Percentiles rank a stretch among this genome's conserved stretches.
Evolutionary conservation across 768 basidiomycete genomes (phyloP).

Genomic region (Sutorius australiensis): DNA sequence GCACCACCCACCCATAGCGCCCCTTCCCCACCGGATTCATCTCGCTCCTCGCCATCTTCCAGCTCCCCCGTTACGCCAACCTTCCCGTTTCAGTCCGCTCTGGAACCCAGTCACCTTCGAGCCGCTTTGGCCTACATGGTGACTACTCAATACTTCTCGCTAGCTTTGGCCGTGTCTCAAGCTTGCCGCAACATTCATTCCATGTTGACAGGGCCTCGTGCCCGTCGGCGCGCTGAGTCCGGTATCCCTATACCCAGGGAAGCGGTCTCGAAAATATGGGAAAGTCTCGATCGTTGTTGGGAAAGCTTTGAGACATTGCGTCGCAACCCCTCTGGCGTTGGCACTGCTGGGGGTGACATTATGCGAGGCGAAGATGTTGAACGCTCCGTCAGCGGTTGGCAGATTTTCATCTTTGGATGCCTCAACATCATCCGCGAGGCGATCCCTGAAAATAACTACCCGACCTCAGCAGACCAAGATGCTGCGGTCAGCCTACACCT

Average conservation of each 20-base stretch:
- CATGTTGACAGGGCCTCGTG: constrained; percentile 74
- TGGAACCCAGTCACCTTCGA: constrained; percentile 27
- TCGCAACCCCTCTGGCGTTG: constrained; percentile 40
- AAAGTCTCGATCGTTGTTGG: constrained; percentile 77
- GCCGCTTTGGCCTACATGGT: constrained; percentile 47
- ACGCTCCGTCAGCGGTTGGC: constrained; percentile 81
- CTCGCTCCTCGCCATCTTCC: constrained; percentile 33
- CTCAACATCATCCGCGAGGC: constrained; percentile 85
- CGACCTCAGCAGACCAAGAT: constrained; percentile 45
- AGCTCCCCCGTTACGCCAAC: constrained; percentile 20
- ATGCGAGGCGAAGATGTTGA: constrained; percentile 51
- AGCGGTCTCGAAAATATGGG: constrained; percentile 78
- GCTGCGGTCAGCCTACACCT: constrained; percentile 44
- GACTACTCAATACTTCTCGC: constrained; percentile 56
- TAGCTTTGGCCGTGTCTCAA: constrained; percentile 70
- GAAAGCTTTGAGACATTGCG: constrained; percentile 72
- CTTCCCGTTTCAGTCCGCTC: constrained; percentile 22
- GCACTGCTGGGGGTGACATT: constrained; percentile 31
- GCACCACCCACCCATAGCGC: constrained; percentile 25
- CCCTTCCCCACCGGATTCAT: constrained; percentile 32
- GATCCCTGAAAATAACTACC: constrained; percentile 43
- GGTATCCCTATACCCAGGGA: constrained; percentile 55
- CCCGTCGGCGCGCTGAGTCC: constrained; percentile 52
- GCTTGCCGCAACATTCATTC: constrained; percentile 77
- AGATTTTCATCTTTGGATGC: constrained; percentile 90